Conservation (phyloP, 306 rosid genomes). For the Medicago ruthenica region DNA sequence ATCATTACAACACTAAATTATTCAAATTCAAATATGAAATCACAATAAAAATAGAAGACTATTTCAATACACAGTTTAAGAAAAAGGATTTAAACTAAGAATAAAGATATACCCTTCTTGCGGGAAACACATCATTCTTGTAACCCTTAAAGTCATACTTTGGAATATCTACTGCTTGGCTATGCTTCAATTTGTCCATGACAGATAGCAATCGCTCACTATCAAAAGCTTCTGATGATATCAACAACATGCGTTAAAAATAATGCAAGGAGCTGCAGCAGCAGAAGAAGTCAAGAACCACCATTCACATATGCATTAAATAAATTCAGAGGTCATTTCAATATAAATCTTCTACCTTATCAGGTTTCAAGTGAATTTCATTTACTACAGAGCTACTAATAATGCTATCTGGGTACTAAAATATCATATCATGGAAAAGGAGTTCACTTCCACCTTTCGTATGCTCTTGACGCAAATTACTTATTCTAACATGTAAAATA, state of each 20-base stretch:
- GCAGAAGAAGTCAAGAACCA: slow-evolving; percentile 24
- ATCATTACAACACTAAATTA: slow-evolving; percentile 23
- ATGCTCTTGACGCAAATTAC: slow-evolving; percentile 20
- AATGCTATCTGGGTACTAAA: slow-evolving; percentile 12
- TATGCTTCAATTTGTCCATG: slow-evolving; percentile 86
- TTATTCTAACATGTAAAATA: slow-evolving; percentile 22
- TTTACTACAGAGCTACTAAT: slow-evolving; percentile 20
- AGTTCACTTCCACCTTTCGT: slow-evolving; percentile 10
- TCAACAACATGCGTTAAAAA: slow-evolving; percentile 41
- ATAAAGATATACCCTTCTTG: slow-evolving; percentile 78
- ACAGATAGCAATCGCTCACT: slow-evolving; percentile 71
- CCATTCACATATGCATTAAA: slow-evolving; percentile 26
- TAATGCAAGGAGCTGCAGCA: slow-evolving; percentile 27
- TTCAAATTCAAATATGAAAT: slow-evolving; percentile 33
- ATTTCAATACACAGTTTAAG: too few species aligned
- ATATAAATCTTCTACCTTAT: slow-evolving; percentile 12
- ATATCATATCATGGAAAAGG: slow-evolving; percentile 7
- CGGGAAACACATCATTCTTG: slow-evolving; percentile 72
- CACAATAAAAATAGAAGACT: not conserved
- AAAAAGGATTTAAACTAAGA: too few species aligned
- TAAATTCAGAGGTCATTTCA: slow-evolving; percentile 26
- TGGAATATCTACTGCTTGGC: slow-evolving; percentile 96
- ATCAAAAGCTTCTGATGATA: slow-evolving; percentile 88
- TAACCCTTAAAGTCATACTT: slow-evolving; percentile 93
- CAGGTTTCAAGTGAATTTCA: slow-evolving; percentile 19